Base-by-base conservation (phyloP, 192 early-diverging fungal species). In the Linnemannia hyalina region DNA sequence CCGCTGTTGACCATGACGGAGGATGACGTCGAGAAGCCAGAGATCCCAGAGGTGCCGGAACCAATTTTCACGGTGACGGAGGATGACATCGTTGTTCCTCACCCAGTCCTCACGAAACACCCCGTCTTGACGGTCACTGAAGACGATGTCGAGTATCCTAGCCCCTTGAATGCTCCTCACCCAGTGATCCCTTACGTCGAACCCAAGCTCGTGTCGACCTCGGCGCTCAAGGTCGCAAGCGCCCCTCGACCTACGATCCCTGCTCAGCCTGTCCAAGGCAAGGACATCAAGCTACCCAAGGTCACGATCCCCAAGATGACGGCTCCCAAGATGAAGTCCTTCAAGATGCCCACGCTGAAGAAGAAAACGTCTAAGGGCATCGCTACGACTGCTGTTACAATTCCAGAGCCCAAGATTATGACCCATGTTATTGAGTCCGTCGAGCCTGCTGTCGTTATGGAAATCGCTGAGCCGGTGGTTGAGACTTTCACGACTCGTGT, bases 1-100 rank as follows among this genome's bases (percentile, higher is more conserved):
- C 68, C 68, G 10, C 32, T 35, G 11, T 46, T 82, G 47, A 38
- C 41, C 2, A 38, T 84, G 26, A 70, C 46, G 0, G 82, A 84
- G 54, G 82, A 84, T 11, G 82, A 84, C 71, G 82, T 84, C 20
- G 72, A 79, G 6, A 76, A 82, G 35, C 81, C 81, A 0, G 22
- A 42, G 22, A 71, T 82, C 9, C 81, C 81, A 0, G 55, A 18
- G 55, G 73, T 11, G 22, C 23, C 77, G 36, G n/a, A 44, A 20
- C 42, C 70, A 15, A 55, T 26, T 5, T 47, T 82, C 42, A 63
- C 70, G 0, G 13, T 82, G 55, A 82, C 41, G 0, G 81, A 82
- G 42, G 81, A 82, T 20, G 81, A 82, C 11, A 75, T 82, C 29
- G 52, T 77, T 0, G 76, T 73, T 55, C 81, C 81, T 15, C 16